These are phyloP conservation scores for Bullera alba DNA, from an alignment of 768 basidiomycete genomes.

Conservation along the genomic window DNA sequence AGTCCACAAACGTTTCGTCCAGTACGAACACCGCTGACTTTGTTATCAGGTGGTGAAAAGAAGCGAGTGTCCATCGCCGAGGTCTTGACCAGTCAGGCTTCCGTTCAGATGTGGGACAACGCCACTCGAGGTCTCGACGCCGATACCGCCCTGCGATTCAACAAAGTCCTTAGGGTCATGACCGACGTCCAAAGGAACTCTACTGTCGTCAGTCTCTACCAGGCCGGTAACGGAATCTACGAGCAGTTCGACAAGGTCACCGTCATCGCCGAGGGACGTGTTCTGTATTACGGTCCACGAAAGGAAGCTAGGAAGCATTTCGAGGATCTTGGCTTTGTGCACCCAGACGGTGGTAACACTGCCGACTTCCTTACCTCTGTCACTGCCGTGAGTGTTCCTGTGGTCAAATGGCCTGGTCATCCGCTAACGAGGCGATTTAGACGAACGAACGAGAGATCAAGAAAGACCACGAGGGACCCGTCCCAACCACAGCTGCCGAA, in stretches of 20 bases:
- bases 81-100: constrained; percentile 31
- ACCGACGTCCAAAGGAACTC: constrained; percentile 31
- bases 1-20: background rate
- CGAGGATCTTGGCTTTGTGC: constrained; percentile 38
- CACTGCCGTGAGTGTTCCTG: constrained; percentile 14
- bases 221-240: constrained; percentile 34
- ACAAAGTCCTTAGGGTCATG: constrained; percentile 26
- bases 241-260: constrained; percentile 50
- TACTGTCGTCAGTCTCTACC: constrained; percentile 39
- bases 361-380: constrained; percentile 37
- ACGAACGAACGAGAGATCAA: constrained; percentile 16
- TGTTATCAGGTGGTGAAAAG: constrained; percentile 39
- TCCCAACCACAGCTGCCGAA: constrained; percentile 32
- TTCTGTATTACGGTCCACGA: constrained; percentile 51
- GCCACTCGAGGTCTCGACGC: constrained; percentile 41
- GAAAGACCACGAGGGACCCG: constrained; percentile 22
- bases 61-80: constrained; percentile 43
- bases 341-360: constrained; percentile 30
- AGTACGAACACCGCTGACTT: background rate
- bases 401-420: background rate
- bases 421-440: background rate
- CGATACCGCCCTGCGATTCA: constrained; percentile 34
- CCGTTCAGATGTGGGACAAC: constrained; percentile 39
- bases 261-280: constrained; percentile 50
- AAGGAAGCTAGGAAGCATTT: constrained; percentile 47